Evolutionary conservation across 768 basidiomycete genomes (phyloP).

Genomic region (Phallus indusiatus): DNA sequence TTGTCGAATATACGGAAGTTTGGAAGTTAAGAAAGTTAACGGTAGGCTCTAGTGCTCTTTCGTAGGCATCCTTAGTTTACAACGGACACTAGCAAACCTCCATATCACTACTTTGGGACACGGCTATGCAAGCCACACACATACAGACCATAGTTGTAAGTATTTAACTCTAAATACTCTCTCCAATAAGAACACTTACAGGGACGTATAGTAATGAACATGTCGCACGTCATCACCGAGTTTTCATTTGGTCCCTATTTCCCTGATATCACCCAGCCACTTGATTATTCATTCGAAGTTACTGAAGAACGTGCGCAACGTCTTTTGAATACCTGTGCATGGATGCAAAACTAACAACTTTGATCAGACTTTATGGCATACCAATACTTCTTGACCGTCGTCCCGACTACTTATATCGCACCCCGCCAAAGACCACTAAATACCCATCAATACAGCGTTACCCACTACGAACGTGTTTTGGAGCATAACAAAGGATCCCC

Average conservation of each 20-base stretch:
- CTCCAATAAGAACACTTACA: not conserved
- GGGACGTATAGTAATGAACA: constrained; percentile 72
- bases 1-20: constrained; percentile 78
- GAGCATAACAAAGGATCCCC: constrained; percentile 73
- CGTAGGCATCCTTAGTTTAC: not conserved
- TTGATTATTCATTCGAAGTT: constrained; percentile 82
- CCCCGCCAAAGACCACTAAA: constrained; percentile 53
- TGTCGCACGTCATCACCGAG: constrained; percentile 92
- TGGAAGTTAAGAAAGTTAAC: constrained; percentile 83
- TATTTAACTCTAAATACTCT: constrained; percentile 11
- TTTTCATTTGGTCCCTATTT: constrained; percentile 96
- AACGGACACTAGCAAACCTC: constrained; percentile 55
- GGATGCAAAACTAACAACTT: not conserved
- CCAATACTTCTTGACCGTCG: constrained; percentile 92
- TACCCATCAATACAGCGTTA: constrained; percentile 90
- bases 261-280: constrained; percentile 89
- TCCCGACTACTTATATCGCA: constrained; percentile 88
- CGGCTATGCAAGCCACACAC: constrained; percentile 80
- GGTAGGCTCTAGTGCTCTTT: constrained; percentile 30
- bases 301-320: constrained; percentile 51
- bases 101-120: constrained; percentile 94
- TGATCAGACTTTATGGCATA: constrained; percentile 76
- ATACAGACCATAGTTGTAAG: constrained; percentile 81
- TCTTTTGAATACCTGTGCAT: not conserved
- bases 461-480: constrained; percentile 75